Evolutionary conservation across 1,284 basidiomycete species (phyloP), one percentile per base, ranked within the genome.

Genomic region (Cutaneotrichosporon sp.): DNA sequence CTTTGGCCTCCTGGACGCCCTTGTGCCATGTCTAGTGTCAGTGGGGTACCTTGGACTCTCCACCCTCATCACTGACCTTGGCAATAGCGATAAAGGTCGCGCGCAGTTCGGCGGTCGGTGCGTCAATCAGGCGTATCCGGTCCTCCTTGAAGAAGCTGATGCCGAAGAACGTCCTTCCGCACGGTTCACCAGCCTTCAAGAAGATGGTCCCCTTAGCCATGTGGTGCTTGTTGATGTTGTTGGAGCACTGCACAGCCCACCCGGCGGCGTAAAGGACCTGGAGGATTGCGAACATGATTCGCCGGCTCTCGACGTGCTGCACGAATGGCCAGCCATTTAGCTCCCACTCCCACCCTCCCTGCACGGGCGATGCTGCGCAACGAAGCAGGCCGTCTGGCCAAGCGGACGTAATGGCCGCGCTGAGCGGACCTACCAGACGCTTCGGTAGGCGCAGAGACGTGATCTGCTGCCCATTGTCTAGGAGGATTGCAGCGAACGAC

Each of bases 321-420:
- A 32, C n/a, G n/a, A 32, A 56, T 14, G 53, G 53, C 34, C 34
- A 36, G 14, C 53, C 53, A 21, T 34, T 32, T 11, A 56, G 34
- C 34, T 56, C 34, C 53, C 53, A 56, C 34, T 56, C 53, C 53
- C 53, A 56, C 5, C 53, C 53, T 5, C 36, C 53, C 36, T 40
- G 34, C 10, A 56, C 34, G 4, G 42, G 42, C 5, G 18, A n/a
- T 7, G 42, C 42, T 16, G 42, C 18, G 9, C 18, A 46, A 18
- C 42, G 42, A 8, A 46, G 42, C 5, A 46, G 42, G 7, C 53
- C 53, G 2, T 32, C 21, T 9, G 53, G 53, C 53, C 53, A 56
- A 1, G 32, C 53, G 4, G 32, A 5, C 36, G 22, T 34, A 6
- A 56, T 56, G 34, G 53, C 53, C 10, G 34, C 53, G 21, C 34